Conservation (phyloP, 352 stramenopile genomes). For the Phytophthora foliorum region DNA sequence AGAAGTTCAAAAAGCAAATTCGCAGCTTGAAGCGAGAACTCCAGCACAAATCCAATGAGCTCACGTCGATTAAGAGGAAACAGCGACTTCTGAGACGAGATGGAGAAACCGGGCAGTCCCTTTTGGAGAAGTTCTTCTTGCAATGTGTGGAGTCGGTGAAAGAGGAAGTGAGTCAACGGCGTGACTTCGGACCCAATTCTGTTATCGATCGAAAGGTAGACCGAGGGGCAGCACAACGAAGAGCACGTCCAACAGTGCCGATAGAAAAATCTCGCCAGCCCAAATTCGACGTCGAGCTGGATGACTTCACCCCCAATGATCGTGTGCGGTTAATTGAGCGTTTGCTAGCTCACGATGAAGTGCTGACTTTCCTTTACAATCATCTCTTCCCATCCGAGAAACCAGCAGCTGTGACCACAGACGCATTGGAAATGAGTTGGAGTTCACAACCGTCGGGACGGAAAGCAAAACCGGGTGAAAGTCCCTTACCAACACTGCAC, state of each 20-base stretch:
- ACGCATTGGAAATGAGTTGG: conserved; percentile 26
- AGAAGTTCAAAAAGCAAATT: conserved; percentile 79
- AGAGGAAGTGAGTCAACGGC: conserved; percentile 66
- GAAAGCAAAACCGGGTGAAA: conserved; percentile 5
- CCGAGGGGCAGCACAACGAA: conserved; percentile 13
- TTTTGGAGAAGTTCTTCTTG: conserved; percentile 83
- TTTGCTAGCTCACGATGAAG: conserved; percentile 82
- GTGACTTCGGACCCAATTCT: conserved; percentile 25
- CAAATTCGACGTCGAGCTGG: conserved; percentile 53
- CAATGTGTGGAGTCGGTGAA: conserved; percentile 89
- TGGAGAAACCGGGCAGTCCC: conserved; percentile 47
- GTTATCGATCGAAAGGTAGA: conserved; percentile 27
- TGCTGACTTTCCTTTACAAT: conserved; percentile 79
- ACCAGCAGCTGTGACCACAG: conserved; percentile 4
- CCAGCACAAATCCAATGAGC: conserved; percentile 70
- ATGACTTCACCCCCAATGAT: conserved; percentile 77
- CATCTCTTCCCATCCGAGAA: conserved; percentile 72
- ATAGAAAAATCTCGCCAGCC: conserved; percentile 25
- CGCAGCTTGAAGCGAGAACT: conserved; percentile 73
- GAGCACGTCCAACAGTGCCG: not conserved
- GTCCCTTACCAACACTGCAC: conserved; percentile 24
- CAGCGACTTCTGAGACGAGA: conserved; percentile 45
- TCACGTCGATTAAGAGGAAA: conserved; percentile 46
- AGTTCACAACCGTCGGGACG: conserved; percentile 15
- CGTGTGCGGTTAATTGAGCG: conserved; percentile 80